Conservation (phyloP, 805 yeast genomes). For the Tetrapisispora iriomotensis region DNA sequence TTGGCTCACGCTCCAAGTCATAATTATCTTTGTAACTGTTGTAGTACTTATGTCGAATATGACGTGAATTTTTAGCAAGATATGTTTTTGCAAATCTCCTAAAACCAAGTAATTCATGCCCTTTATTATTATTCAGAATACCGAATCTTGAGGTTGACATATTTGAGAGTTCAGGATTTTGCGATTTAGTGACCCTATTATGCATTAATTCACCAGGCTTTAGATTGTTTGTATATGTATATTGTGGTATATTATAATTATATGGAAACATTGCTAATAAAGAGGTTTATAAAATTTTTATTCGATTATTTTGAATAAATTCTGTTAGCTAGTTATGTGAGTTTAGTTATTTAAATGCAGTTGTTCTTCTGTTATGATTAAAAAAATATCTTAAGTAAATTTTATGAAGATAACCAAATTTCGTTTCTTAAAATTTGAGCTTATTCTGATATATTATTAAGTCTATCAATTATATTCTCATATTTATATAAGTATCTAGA, state of each 20-base stretch:
- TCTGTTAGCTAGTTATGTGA: background rate
- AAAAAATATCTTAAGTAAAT: no score
- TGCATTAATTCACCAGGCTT: background rate
- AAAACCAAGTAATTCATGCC: slow-evolving; percentile 21
- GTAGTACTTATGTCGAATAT: slow-evolving; percentile 5
- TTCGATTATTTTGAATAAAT: background rate
- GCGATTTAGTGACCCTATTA: background rate
- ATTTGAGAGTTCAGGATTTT: background rate
- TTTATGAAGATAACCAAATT: no score
- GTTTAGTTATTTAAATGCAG: slow-evolving; percentile 1
- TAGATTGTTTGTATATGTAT: background rate
- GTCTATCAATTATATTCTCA: no score
- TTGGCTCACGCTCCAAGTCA: background rate
- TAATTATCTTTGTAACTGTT: background rate
- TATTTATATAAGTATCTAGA: no score
- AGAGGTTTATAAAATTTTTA: no score
- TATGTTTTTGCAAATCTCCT: slow-evolving; percentile 22
- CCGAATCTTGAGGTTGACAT: background rate
- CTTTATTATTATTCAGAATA: background rate
- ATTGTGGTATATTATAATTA: background rate
- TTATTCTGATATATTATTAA: no score
- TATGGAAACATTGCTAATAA: slow-evolving; percentile 1
- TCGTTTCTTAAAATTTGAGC: no score
- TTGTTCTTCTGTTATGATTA: no score
- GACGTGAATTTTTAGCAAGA: slow-evolving; percentile 3